A percentile compares a stretch with the other conserved stretches of the same genome.
Conservation (phyloP, 1,284 basidiomycete genomes). For the Sporisorium graminicola region DNA sequence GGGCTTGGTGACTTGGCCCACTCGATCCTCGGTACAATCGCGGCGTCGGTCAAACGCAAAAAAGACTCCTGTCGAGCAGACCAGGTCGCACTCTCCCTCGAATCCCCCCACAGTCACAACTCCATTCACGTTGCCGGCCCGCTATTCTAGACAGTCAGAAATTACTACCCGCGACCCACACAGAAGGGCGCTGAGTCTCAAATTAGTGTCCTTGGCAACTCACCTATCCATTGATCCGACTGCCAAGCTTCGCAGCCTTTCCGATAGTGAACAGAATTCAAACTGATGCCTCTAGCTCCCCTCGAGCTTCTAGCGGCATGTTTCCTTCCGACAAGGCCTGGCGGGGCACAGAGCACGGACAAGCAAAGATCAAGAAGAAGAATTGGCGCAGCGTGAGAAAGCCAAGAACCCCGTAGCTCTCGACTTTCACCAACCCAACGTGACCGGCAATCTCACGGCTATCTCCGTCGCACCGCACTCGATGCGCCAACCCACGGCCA, state of each 20-base stretch:
- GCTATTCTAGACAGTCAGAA: neutral
- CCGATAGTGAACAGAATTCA: neutral
- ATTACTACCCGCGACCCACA: constrained; percentile 11
- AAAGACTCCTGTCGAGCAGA: neutral
- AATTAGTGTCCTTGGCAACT: constrained; percentile 6
- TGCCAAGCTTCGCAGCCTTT: constrained; percentile 1
- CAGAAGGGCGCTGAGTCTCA: constrained; percentile 6
- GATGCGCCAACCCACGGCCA: neutral
- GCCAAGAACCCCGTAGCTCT: constrained; percentile 4
- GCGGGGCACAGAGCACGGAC: no score
- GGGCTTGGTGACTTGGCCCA: neutral
- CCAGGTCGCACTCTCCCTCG: neutral
- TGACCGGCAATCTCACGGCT: constrained; percentile 3
- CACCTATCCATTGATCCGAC: neutral
- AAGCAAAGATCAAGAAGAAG: neutral
- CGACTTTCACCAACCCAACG: neutral
- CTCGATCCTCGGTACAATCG: constrained; percentile 14
- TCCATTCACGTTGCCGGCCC: neutral
- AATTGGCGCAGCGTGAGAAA: neutral
- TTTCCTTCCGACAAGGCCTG: neutral
- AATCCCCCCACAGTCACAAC: neutral
- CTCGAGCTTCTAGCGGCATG: no score
- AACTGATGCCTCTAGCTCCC: neutral
- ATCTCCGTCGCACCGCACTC: neutral
- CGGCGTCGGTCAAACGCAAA: constrained; percentile 10